Conservation (phyloP, 306 rosid genomes). For the Cucurbita pepo region DNA sequence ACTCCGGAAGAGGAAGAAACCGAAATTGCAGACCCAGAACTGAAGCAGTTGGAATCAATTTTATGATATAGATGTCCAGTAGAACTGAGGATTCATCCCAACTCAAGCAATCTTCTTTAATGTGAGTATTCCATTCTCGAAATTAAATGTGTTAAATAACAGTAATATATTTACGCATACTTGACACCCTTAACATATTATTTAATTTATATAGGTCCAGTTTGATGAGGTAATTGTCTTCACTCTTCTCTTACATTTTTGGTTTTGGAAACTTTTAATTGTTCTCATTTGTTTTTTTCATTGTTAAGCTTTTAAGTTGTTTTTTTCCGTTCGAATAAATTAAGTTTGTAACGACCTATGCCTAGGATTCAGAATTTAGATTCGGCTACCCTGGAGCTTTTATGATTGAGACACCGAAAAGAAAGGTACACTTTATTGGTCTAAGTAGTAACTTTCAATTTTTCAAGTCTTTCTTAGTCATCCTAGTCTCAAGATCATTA, state of each 20-base stretch:
- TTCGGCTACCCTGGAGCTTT: too few species aligned
- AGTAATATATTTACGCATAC: neutral
- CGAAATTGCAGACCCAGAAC: constrained; percentile 35
- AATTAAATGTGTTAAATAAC: neutral
- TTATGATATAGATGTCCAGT: constrained; percentile 19
- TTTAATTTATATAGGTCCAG: neutral
- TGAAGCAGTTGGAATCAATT: constrained; percentile 60
- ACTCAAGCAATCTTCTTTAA: neutral
- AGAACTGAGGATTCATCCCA: neutral
- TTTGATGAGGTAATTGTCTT: neutral
- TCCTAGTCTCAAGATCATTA: too few species aligned
- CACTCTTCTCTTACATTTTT: neutral
- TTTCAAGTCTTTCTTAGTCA: too few species aligned
- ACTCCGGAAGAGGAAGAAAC: constrained; percentile 28
- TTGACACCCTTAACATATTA: neutral
- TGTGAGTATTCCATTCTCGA: neutral
- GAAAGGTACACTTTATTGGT: too few species aligned
- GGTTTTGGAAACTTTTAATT: neutral
- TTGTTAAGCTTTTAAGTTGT: too few species aligned
- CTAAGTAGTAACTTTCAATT: too few species aligned
- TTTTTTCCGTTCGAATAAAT: too few species aligned
- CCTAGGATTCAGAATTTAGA: too few species aligned
- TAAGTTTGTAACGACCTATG: too few species aligned
- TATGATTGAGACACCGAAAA: too few species aligned
- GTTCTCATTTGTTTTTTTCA: neutral